phyloP scores from a whole-genome alignment of 345 rosid genomes.

The Atalantia buxifolia region DNA sequence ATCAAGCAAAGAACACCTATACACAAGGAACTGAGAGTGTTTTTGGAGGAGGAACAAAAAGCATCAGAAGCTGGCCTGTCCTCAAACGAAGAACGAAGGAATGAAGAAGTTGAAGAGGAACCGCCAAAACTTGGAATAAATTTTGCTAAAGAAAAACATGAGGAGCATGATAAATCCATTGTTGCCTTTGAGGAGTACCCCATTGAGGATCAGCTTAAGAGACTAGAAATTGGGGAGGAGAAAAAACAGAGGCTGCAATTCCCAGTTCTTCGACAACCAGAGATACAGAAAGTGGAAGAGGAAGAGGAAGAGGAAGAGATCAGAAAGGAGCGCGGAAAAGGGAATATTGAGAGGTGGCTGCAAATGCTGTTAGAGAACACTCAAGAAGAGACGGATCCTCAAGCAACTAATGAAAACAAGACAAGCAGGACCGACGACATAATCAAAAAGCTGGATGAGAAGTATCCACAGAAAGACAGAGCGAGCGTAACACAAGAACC shows the following conservation, averaged over 20 bases:
- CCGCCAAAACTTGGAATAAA: slow-evolving; percentile 22
- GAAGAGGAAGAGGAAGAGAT: slow-evolving; percentile 71
- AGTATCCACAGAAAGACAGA: slow-evolving; percentile 48
- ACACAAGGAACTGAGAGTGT: slow-evolving; percentile 67
- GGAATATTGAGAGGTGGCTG: slow-evolving; percentile 93
- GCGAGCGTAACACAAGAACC: slow-evolving; percentile 19
- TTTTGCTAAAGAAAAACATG: slow-evolving; percentile 18
- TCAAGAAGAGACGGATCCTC: slow-evolving; percentile 37
- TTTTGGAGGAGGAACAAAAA: slow-evolving; percentile 72
- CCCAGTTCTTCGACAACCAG: slow-evolving; percentile 32
- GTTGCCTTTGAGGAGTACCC: slow-evolving; percentile 30
- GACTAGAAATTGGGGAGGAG: slow-evolving; percentile 37
- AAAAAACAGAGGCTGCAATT: slow-evolving; percentile 34
- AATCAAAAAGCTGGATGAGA: slow-evolving; percentile 45
- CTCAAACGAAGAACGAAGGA: slow-evolving; percentile 30
- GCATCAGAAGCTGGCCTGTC: slow-evolving; percentile 42
- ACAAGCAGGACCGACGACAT: slow-evolving; percentile 46
- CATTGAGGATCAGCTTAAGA: slow-evolving; percentile 38
- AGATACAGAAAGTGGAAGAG: slow-evolving; percentile 25
- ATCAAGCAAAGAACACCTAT: slow-evolving; percentile 39
- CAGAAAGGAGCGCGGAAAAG: slow-evolving; percentile 77
- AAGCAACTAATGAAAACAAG: slow-evolving; percentile 23
- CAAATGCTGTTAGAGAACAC: slow-evolving; percentile 63
- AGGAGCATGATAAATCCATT: slow-evolving; percentile 34
- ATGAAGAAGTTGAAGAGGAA: slow-evolving; percentile 34